Base-by-base conservation (phyloP, 352 stramenopile species). In the Globisporangium nodosum region DNA sequence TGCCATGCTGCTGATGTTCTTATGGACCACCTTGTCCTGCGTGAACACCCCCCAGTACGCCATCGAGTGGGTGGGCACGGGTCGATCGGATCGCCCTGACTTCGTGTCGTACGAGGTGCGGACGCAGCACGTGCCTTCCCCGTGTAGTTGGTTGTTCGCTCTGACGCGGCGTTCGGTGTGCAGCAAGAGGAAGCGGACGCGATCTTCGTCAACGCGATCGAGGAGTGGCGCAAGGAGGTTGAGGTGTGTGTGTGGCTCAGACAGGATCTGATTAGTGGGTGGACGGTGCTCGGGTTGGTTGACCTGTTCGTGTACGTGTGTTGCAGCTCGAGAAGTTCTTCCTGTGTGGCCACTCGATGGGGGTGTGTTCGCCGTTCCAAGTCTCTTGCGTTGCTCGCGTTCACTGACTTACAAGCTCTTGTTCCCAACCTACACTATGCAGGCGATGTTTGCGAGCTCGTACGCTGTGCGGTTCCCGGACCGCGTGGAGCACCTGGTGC, bases 61-160 rank as follows among this genome's bases (percentile, higher is more conserved):
- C 21, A 63, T 90, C 31, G 81, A 90, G 54, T 90, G 81, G 81
- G 27, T 88, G 13, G 81, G 81, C 46, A 78, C 76, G 24, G 81
- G 78, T 12, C 73, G 76, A 45, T 88, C 78, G 0, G 66, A 87
- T 64, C 81, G 81, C 3, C 81, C 81, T 5, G 66, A 75, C 7
- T 85, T 87, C 50, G 56, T 50, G 24, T 82, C 72, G 2, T 85
- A 87, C 43, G 68, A 83, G 56, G 81, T 90, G 60, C 45, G 49
- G 8, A 37, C 33, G 33, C 33, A 37, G 5, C 8, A 27, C 24
- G 24, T 27, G 24, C 1, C 24, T 27, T 27, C 24, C 24, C 24
- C 24, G 1, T 27, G 24, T 27, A 27, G 24, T 27, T 27, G 24
- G 24, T 27, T 27, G 1, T 27, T 27, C 24, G 24, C 24, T 27